phyloP scores from a whole-genome alignment of 192 early-diverging fungal genomes.

The Rhizophagus clarus region DNA sequence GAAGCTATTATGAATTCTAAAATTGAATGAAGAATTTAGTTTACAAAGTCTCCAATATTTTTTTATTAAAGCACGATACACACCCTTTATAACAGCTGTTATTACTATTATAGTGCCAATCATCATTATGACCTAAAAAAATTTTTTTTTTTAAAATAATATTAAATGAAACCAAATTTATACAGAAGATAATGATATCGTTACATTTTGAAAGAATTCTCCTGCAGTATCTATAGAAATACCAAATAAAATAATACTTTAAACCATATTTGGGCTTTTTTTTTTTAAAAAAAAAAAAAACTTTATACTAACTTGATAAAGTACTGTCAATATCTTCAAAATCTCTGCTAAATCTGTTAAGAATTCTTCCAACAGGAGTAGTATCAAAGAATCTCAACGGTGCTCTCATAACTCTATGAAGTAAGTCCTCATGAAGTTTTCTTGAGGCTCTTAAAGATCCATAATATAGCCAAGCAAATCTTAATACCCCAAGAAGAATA shows the following conservation, averaged over 20 bases:
- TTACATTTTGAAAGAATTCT: constrained; percentile 49
- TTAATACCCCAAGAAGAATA: constrained; percentile 40
- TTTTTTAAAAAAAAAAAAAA: not conserved
- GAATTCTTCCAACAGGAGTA: constrained; percentile 77
- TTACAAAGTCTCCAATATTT: constrained; percentile 40
- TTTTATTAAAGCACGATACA: constrained; percentile 65
- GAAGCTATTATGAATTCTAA: constrained; percentile 1
- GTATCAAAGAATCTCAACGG: constrained; percentile 88
- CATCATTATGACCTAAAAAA: constrained; percentile 36
- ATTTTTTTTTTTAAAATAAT: not conserved
- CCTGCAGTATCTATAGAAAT: constrained; percentile 37
- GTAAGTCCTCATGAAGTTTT: constrained; percentile 55
- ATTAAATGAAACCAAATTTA: not conserved
- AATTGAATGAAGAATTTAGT: not conserved
- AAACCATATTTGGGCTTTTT: not conserved
- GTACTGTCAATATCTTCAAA: constrained; percentile 76
- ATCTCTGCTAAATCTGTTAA: constrained; percentile 88
- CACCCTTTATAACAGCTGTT: constrained; percentile 65
- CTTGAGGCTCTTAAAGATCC: constrained; percentile 60
- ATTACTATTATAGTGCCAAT: constrained; percentile 64
- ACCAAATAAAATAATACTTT: not conserved
- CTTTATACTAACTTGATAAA: constrained; percentile 32
- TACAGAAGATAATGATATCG: not conserved
- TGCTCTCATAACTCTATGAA: constrained; percentile 61
- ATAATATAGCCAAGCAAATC: constrained; percentile 42